These are phyloP conservation scores for Purshia tridentata DNA, from an alignment of 306 rosid species.

Conservation along the genomic window DNA sequence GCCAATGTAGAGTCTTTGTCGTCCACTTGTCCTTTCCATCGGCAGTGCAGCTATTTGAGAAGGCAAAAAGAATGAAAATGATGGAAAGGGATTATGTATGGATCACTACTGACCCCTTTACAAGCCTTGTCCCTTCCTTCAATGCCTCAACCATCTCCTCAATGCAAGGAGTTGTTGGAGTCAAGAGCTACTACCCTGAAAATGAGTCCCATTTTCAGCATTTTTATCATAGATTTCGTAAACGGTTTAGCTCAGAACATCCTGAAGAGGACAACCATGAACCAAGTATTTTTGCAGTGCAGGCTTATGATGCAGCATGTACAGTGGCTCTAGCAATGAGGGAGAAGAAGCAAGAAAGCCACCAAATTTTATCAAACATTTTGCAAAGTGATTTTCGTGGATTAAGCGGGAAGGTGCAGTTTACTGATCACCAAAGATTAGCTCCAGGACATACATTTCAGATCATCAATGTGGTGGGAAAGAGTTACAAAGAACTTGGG, in stretches of 20 bases:
- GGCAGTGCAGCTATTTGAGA: constrained; percentile 33
- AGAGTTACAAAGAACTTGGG: constrained; percentile 12
- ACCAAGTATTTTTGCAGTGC: constrained; percentile 41
- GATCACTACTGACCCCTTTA: constrained; percentile 43
- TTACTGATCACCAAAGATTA: constrained; percentile 17
- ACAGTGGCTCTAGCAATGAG: constrained; percentile 36
- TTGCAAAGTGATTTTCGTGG: constrained; percentile 24
- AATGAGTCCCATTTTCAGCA: constrained; percentile 3
- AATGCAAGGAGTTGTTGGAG: constrained; percentile 48
- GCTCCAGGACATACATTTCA: constrained; percentile 23
- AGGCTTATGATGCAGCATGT: constrained; percentile 47
- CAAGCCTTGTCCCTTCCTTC: constrained; percentile 46
- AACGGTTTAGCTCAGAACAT: constrained; percentile 30
- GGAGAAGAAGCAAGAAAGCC: not conserved
- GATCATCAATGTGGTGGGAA: constrained; percentile 28
- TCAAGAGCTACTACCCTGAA: constrained; percentile 35
- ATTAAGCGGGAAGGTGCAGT: constrained; percentile 24
- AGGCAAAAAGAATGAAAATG: constrained; percentile 38
- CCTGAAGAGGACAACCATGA: constrained; percentile 40
- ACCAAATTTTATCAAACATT: constrained; percentile 27
- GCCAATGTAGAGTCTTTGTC: constrained; percentile 21
- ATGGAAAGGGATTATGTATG: constrained; percentile 48
- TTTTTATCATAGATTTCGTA: constrained; percentile 25
- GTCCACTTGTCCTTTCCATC: constrained; percentile 27
- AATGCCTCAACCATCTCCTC: constrained; percentile 36